Evolutionary conservation across 345 rosid species (phyloP).

Genomic region (Viola odorata): DNA sequence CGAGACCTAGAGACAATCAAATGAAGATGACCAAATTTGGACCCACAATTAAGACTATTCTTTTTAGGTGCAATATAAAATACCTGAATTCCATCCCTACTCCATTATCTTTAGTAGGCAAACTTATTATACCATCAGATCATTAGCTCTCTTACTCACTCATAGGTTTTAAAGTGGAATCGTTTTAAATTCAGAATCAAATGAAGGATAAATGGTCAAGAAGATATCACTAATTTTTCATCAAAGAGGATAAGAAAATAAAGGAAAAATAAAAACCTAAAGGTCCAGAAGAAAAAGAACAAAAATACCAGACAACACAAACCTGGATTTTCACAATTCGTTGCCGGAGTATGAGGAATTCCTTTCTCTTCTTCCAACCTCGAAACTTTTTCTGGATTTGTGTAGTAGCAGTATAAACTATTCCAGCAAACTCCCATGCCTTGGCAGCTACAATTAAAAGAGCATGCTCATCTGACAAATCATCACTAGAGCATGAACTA

Average conservation of each 20-base stretch:
- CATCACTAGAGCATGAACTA: conserved; percentile 45
- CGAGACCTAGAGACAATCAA: no score
- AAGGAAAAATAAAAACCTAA: not conserved
- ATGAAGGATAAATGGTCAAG: not conserved
- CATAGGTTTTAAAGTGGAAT: no score
- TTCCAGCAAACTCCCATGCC: conserved; percentile 37
- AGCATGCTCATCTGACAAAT: conserved; percentile 43
- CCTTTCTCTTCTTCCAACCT: conserved; percentile 85
- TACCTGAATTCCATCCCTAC: no score
- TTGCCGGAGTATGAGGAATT: conserved; percentile 70
- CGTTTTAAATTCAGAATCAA: not conserved
- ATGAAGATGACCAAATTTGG: no score
- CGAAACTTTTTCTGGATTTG: conserved; percentile 89
- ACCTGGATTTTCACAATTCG: conserved; percentile 95
- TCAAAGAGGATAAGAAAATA: no score
- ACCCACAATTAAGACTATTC: no score
- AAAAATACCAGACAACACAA: no score
- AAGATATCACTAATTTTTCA: no score
- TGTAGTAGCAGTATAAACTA: conserved; percentile 58
- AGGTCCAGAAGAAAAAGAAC: conserved; percentile 1
- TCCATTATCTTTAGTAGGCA: no score
- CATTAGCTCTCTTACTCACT: no score
- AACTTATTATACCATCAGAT: no score
- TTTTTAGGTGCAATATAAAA: no score
- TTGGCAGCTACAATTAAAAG: conserved; percentile 47